Evolutionary conservation across 2,329 filamentous ascomycete species (phyloP).

Genomic region (Balansia obtecta): DNA sequence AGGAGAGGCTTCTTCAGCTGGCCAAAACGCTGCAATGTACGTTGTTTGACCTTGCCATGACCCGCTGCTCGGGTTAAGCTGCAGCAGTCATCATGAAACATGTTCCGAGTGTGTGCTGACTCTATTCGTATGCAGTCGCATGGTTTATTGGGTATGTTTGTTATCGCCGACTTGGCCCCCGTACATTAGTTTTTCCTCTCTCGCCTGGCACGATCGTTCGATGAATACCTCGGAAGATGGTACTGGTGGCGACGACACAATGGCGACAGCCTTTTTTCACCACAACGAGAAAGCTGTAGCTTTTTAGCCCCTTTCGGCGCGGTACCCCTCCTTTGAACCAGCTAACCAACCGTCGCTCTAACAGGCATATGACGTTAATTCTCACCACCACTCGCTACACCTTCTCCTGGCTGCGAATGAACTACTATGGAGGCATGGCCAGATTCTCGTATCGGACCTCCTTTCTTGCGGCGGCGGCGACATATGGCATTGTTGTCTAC

Average conservation of each 20-base stretch:
- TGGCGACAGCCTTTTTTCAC: too few species aligned
- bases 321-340: too few species aligned
- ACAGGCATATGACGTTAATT: conserved; percentile 76
- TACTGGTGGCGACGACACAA: too few species aligned
- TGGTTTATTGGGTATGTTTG: conserved; percentile 70
- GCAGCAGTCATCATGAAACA: neutral
- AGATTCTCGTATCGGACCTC: conserved; percentile 79
- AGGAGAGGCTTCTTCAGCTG: conserved; percentile 62
- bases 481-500: conserved; percentile 97
- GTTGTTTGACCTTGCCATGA: conserved; percentile 19
- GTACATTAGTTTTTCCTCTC: neutral
- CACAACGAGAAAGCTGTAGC: too few species aligned
- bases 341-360: conserved; percentile 10
- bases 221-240: neutral
- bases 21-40: conserved; percentile 88
- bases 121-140: conserved; percentile 39
- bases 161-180: conserved; percentile 7
- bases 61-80: neutral
- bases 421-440: conserved; percentile 67
- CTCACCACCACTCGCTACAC: conserved; percentile 71
- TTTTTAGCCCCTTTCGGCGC: too few species aligned
- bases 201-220: neutral
- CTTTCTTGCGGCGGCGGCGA: conserved; percentile 78
- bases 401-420: conserved; percentile 80
- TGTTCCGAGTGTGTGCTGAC: conserved; percentile 19